Conservation (phyloP, 2,329 filamentous ascomycete species). For the Trichophyton verrucosum region DNA sequence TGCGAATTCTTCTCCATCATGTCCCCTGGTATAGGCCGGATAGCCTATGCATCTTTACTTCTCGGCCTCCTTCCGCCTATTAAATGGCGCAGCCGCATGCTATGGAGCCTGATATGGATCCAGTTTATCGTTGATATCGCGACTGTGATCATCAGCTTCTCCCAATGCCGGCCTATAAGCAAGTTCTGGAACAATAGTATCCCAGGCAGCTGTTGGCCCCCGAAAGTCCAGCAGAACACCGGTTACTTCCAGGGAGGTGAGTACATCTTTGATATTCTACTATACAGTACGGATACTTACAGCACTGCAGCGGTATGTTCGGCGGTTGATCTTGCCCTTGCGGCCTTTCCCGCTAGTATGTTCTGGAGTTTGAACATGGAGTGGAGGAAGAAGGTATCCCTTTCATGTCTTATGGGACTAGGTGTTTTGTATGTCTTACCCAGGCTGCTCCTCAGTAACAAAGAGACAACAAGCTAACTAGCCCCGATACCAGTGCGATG, state of each 20-base stretch:
- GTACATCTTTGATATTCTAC: neutral
- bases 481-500: constrained; percentile 3
- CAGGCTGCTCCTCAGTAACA: too few species aligned
- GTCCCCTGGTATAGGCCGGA: constrained; percentile 10
- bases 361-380: constrained; percentile 9
- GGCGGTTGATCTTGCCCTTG: constrained; percentile 10
- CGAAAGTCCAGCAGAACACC: constrained; percentile 6
- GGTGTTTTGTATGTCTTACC: constrained; percentile 7
- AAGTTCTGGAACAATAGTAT: constrained; percentile 8
- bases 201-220: constrained; percentile 9
- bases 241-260: constrained; percentile 11
- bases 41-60: constrained; percentile 12
- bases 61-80: constrained; percentile 8
- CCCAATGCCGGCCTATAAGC: constrained; percentile 8
- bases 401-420: constrained; percentile 8
- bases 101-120: constrained; percentile 9
- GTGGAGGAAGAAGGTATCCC: constrained; percentile 8
- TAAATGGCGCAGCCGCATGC: constrained; percentile 5
- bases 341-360: constrained; percentile 11
- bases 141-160: constrained; percentile 7
- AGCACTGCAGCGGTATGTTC: constrained; percentile 8
- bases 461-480: neutral
- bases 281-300: neutral
- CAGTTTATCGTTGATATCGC: constrained; percentile 7
- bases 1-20: constrained; percentile 11